Percentiles rank a stretch among this genome's conserved stretches.
Evolutionary conservation across 176 grass and related monocot genomes (phyloP).

Genomic region (Oryza meyeriana): DNA sequence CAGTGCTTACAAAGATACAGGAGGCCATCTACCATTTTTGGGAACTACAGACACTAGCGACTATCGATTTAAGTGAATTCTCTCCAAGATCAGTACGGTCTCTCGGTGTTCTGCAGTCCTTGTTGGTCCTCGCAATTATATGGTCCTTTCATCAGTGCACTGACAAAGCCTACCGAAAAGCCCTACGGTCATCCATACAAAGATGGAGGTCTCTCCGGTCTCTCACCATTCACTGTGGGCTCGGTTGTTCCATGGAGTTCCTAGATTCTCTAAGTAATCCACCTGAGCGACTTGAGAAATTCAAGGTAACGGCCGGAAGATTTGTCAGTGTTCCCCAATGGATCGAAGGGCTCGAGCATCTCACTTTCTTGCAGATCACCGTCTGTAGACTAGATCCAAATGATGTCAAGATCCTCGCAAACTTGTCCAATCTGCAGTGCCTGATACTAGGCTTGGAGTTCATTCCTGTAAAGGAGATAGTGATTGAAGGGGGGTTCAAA

Average conservation of each 20-base stretch:
- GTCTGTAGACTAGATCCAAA: not conserved
- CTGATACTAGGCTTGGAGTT: not conserved
- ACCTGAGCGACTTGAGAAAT: not conserved
- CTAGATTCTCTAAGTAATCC: not conserved
- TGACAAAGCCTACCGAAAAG: not conserved
- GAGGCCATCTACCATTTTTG: too few relatives aligned
- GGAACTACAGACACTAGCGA: too few relatives aligned
- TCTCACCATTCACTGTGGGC: not conserved
- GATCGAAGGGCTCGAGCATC: accelerated
- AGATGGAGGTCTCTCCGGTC: accelerated
- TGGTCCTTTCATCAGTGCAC: slow-evolving; percentile 1
- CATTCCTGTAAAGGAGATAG: not conserved
- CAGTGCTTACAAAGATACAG: not conserved
- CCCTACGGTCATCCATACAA: not conserved
- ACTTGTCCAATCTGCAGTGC: not conserved
- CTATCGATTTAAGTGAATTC: not conserved
- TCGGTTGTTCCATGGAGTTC: slow-evolving; percentile 5
- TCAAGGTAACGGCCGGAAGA: not conserved
- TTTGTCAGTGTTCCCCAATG: not conserved
- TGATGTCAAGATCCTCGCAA: not conserved
- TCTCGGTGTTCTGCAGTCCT: accelerated
- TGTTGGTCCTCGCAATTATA: not conserved
- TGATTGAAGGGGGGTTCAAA: not conserved
- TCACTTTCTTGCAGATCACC: not conserved
- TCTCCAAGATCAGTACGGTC: not conserved